A percentile compares a stretch with the other conserved stretches of the same genome.
phyloP scores from a whole-genome alignment of 192 early-diverging fungal genomes.

The Backusella westeae region DNA sequence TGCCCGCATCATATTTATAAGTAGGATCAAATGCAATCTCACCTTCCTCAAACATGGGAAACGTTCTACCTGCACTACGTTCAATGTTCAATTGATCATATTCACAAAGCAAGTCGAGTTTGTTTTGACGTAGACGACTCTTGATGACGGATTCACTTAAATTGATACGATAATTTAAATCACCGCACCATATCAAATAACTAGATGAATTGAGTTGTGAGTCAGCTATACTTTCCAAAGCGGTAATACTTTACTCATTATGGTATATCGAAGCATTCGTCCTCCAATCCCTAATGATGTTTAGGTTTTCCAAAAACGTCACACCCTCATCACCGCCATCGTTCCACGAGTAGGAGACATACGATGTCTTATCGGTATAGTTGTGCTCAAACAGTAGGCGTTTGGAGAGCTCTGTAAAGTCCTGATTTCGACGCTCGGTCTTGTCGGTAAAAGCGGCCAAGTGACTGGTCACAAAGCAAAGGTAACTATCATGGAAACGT shows the following conservation, averaged over 20 bases:
- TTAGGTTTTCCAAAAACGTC: slow-evolving; percentile 14
- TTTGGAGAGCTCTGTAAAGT: slow-evolving; percentile 83
- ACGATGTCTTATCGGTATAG: neutral
- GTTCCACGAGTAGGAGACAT: slow-evolving; percentile 30
- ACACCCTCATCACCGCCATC: slow-evolving; percentile 37
- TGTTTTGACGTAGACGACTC: slow-evolving; percentile 45
- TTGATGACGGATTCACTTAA: slow-evolving; percentile 64
- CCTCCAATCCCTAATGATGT: slow-evolving; percentile 2
- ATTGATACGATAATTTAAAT: slow-evolving; percentile 91
- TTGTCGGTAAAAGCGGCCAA: slow-evolving; percentile 82
- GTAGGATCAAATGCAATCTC: slow-evolving; percentile 80
- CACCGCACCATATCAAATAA: slow-evolving; percentile 89
- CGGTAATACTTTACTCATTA: slow-evolving; percentile 54
- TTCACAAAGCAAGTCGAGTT: slow-evolving; percentile 64
- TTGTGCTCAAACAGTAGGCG: slow-evolving; percentile 57
- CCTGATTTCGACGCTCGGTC: slow-evolving; percentile 82
- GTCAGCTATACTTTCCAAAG: no score
- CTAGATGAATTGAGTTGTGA: slow-evolving; percentile 8
- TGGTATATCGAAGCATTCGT: slow-evolving; percentile 59
- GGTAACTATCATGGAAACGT: slow-evolving; percentile 70
- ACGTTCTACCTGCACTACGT: slow-evolving; percentile 62
- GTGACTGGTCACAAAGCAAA: slow-evolving; percentile 90
- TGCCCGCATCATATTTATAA: slow-evolving; percentile 92
- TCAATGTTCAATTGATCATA: slow-evolving; percentile 84
- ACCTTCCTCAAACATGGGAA: slow-evolving; percentile 85